A percentile compares a stretch with the other conserved stretches of the same genome.
These are phyloP conservation scores for Stygiomarasmius scandens DNA, from an alignment of 1,284 basidiomycete species.

Conservation along the genomic window DNA sequence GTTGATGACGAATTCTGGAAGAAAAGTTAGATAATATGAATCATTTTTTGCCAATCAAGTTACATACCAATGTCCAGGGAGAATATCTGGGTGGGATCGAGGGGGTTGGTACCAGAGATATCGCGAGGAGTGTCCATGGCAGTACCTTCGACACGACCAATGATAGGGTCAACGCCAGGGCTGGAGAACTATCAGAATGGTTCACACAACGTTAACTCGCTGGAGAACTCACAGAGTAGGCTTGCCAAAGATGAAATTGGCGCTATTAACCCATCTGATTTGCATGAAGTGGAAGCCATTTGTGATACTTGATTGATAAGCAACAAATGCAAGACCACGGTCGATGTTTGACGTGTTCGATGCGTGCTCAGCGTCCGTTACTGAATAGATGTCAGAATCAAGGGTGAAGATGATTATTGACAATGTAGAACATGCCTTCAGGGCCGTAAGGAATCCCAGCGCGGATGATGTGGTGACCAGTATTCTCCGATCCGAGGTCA, in stretches of 20 bases:
- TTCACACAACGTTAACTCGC: background rate
- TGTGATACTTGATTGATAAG: slow-evolving; percentile 29
- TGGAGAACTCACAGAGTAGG: slow-evolving; percentile 2
- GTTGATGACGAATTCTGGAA: slow-evolving; percentile 32
- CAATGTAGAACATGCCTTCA: slow-evolving; percentile 27
- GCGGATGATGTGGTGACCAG: slow-evolving; percentile 31
- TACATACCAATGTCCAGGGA: slow-evolving; percentile 11
- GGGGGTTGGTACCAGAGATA: slow-evolving; percentile 24
- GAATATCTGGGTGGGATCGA: background rate
- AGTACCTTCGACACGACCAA: slow-evolving; percentile 13
- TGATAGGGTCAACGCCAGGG: slow-evolving; percentile 28
- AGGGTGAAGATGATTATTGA: background rate
- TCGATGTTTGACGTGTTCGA: slow-evolving; percentile 17
- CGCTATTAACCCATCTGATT: slow-evolving; percentile 30
- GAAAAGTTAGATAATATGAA: background rate
- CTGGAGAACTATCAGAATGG: background rate
- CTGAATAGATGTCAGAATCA: slow-evolving; percentile 3
- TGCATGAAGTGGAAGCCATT: slow-evolving; percentile 34
- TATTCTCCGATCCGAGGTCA: slow-evolving; percentile 15
- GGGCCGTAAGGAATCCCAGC: slow-evolving; percentile 43
- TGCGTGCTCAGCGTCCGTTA: slow-evolving; percentile 20
- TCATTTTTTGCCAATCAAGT: background rate
- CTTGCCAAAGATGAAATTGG: slow-evolving; percentile 7
- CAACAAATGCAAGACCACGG: slow-evolving; percentile 34
- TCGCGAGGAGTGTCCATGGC: slow-evolving; percentile 3